Percentiles rank a stretch among this genome's conserved stretches.
Conservation (phyloP, 345 rosid species). For the Toxicodendron radicans region DNA sequence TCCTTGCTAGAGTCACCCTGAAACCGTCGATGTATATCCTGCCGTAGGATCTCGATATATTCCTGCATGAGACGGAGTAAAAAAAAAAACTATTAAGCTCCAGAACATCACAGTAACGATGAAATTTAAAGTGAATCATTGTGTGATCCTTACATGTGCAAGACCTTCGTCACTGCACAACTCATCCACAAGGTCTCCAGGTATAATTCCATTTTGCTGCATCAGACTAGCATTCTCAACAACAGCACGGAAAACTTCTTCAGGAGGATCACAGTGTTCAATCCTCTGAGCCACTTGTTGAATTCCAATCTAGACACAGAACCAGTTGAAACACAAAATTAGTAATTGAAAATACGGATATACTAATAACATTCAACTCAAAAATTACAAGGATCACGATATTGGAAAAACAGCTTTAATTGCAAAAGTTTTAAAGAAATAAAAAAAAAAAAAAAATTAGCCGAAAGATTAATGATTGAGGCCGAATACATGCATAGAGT, state of each 20-base stretch:
- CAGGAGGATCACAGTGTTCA: slow-evolving; percentile 50
- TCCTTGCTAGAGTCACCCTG: slow-evolving; percentile 33
- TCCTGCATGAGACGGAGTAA: slow-evolving; percentile 52
- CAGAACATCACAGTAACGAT: neutral
- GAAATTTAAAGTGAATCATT: neutral
- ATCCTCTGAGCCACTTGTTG: slow-evolving; percentile 53
- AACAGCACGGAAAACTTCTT: slow-evolving; percentile 57
- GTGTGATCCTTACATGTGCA: slow-evolving; percentile 45
- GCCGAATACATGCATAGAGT: neutral
- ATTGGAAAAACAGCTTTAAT: neutral
- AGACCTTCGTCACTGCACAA: slow-evolving; percentile 60
- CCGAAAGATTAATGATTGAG: too few species aligned
- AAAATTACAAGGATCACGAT: neutral
- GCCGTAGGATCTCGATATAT: slow-evolving; percentile 57
- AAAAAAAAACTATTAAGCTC: neutral
- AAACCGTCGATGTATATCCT: slow-evolving; percentile 43
- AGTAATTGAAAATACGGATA: neutral
- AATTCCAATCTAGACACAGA: slow-evolving; percentile 41
- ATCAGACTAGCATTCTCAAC: slow-evolving; percentile 52
- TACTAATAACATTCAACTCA: neutral
- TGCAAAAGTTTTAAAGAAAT: neutral
- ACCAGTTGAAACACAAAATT: neutral
- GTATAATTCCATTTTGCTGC: slow-evolving; percentile 28
- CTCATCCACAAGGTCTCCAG: slow-evolving; percentile 49
- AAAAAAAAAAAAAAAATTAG: neutral